These are phyloP conservation scores for Panaeolus cyanescens DNA, from an alignment of 768 basidiomycete genomes.

Conservation along the genomic window DNA sequence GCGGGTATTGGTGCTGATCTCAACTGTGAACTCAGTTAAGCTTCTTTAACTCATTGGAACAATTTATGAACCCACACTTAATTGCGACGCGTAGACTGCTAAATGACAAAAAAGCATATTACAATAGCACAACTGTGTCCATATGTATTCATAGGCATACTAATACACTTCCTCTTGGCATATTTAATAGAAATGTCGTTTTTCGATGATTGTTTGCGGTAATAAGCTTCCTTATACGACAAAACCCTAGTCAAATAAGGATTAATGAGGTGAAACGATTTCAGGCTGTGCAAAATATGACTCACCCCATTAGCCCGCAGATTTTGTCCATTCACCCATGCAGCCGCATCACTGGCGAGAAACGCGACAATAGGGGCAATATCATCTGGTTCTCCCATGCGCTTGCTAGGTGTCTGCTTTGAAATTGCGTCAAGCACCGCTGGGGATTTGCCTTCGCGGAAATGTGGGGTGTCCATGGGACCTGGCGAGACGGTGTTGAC, in stretches of 20 bases:
- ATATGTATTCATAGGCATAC: too few relatives aligned
- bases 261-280: neutral
- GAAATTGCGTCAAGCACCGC: conserved; percentile 46
- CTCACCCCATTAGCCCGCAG: conserved; percentile 60
- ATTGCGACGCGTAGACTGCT: too few relatives aligned
- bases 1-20: too few relatives aligned
- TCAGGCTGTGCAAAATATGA: conserved; percentile 1
- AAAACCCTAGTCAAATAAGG: conserved; percentile 15
- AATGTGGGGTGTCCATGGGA: conserved; percentile 55
- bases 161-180: too few relatives aligned
- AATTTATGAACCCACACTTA: too few relatives aligned
- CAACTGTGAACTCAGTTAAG: too few relatives aligned
- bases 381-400: conserved; percentile 52
- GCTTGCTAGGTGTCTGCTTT: conserved; percentile 44
- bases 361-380: conserved; percentile 56
- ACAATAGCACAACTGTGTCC: too few relatives aligned
- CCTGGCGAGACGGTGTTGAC: conserved; percentile 61
- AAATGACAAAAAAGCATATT: too few relatives aligned
- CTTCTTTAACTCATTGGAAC: too few relatives aligned
- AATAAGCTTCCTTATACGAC: conserved; percentile 15
- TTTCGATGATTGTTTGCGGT: too few relatives aligned
- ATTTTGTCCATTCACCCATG: conserved; percentile 62
- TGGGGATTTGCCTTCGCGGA: conserved; percentile 55
- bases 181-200: too few relatives aligned
- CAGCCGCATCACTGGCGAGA: conserved; percentile 50